Evolutionary conservation across 2,329 filamentous ascomycete species (phyloP).

Genomic region (Phoma herbarum): DNA sequence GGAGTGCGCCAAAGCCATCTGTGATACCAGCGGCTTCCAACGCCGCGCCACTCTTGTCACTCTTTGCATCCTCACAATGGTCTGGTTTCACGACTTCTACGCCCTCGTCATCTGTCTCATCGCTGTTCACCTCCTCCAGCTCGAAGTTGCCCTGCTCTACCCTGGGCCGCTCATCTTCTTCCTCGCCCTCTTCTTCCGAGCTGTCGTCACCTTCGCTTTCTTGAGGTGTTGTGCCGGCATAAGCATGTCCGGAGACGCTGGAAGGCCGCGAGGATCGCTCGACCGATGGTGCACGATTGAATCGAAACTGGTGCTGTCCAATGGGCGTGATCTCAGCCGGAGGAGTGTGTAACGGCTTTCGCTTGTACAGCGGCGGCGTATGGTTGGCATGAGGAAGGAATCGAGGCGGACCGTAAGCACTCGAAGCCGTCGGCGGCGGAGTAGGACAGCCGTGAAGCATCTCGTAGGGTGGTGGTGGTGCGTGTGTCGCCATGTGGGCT

Average conservation of each 20-base stretch:
- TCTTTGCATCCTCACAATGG: slow-evolving; percentile 55
- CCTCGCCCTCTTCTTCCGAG: slow-evolving; percentile 39
- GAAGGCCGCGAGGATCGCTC: slow-evolving; percentile 50
- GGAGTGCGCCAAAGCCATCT: slow-evolving; percentile 46
- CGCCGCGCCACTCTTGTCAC: slow-evolving; percentile 40
- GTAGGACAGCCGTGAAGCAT: slow-evolving; percentile 45
- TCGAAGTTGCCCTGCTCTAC: slow-evolving; percentile 49
- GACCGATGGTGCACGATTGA: slow-evolving; percentile 47
- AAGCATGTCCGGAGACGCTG: slow-evolving; percentile 47
- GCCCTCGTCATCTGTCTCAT: slow-evolving; percentile 52
- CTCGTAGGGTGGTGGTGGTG: slow-evolving; percentile 40
- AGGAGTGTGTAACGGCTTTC: slow-evolving; percentile 47
- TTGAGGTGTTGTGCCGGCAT: slow-evolving; percentile 41
- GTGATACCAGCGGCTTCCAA: slow-evolving; percentile 45
- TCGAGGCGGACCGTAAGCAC: slow-evolving; percentile 37
- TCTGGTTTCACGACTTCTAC: slow-evolving; percentile 56
- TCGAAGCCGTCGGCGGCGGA: slow-evolving; percentile 51
- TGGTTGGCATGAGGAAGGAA: slow-evolving; percentile 44
- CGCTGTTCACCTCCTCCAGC: slow-evolving; percentile 55
- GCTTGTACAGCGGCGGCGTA: slow-evolving; percentile 48
- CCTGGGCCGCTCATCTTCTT: slow-evolving; percentile 35
- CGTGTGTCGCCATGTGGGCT: slow-evolving; percentile 45
- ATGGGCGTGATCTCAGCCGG: slow-evolving; percentile 51
- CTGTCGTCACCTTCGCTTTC: slow-evolving; percentile 43
- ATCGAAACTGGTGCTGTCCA: slow-evolving; percentile 48